phyloP scores from a whole-genome alignment of 768 basidiomycete genomes.

The Xerocomus brunneocitrinus region DNA sequence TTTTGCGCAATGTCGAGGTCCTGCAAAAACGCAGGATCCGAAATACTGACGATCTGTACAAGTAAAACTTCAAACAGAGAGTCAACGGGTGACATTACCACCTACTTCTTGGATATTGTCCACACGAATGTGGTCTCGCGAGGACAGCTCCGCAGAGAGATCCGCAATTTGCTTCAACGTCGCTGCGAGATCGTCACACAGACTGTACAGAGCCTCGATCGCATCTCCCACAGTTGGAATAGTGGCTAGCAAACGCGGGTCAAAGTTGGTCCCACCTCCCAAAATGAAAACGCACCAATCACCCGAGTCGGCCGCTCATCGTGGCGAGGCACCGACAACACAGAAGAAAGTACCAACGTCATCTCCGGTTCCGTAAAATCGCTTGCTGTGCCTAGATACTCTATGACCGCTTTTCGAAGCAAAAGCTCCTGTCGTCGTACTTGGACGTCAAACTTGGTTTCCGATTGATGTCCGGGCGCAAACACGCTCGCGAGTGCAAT shows the following conservation, averaged over 20 bases:
- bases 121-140: conserved; percentile 65
- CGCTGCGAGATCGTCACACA: conserved; percentile 56
- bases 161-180: conserved; percentile 64
- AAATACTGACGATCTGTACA: conserved; percentile 43
- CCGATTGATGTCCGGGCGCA: conserved; percentile 51
- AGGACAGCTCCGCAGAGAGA: conserved; percentile 64
- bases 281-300: conserved; percentile 41
- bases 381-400: conserved; percentile 67
- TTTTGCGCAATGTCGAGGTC: conserved; percentile 68
- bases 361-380: conserved; percentile 80
- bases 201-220: conserved; percentile 58
- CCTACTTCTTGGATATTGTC: conserved; percentile 72
- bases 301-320: conserved; percentile 57
- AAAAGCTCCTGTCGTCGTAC: conserved; percentile 53
- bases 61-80: neutral
- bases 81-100: neutral
- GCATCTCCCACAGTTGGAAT: conserved; percentile 74
- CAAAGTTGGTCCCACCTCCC: neutral
- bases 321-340: conserved; percentile 51
- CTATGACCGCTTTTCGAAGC: conserved; percentile 56
- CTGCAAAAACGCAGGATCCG: conserved; percentile 53
- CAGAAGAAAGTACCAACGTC: conserved; percentile 63
- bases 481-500: conserved; percentile 46
- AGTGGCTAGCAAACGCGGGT: conserved; percentile 43
- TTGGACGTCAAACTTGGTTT: conserved; percentile 55